Evolutionary conservation across 345 rosid genomes (phyloP).

Genomic region (Capsella bursapastoris): DNA sequence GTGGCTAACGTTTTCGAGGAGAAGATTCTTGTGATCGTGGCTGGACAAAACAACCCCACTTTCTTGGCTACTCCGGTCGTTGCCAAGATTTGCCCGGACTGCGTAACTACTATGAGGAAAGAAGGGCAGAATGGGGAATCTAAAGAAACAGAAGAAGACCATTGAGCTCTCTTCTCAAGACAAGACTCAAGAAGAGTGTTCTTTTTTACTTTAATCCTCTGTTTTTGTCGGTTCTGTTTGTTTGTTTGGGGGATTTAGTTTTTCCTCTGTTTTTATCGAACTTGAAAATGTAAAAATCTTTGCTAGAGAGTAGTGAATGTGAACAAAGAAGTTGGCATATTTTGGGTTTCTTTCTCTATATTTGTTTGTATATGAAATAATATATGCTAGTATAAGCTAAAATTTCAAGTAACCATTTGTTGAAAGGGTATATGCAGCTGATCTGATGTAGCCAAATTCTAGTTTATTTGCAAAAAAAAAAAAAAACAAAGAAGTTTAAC

Average conservation of each 20-base stretch:
- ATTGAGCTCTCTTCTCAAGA: constrained; percentile 29
- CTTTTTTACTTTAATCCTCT: background rate
- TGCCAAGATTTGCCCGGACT: constrained; percentile 24
- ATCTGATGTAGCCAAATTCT: background rate
- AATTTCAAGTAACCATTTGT: background rate
- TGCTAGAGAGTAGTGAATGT: constrained; percentile 15
- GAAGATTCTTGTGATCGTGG: constrained; percentile 76
- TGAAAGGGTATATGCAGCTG: background rate
- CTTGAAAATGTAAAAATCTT: constrained; percentile 27
- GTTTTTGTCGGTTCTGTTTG: constrained; percentile 26
- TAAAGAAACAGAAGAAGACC: background rate
- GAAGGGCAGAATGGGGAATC: constrained; percentile 32
- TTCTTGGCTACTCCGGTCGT: constrained; percentile 71
- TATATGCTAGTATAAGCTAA: background rate
- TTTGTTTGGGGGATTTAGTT: constrained; percentile 3
- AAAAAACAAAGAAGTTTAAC: background rate
- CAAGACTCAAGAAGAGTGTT: background rate
- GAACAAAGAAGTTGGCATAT: constrained; percentile 17
- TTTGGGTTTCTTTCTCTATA: background rate
- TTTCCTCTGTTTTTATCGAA: constrained; percentile 31
- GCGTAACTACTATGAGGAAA: background rate
- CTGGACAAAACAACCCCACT: constrained; percentile 70
- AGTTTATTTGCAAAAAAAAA: background rate
- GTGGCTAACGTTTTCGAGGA: constrained; percentile 51
- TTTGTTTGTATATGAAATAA: background rate